Percentiles rank a stretch among this genome's conserved stretches.
These are phyloP conservation scores for Plasmodium falciparum DNA, from an alignment of 169 alveolate genomes.

Conservation along the genomic window DNA sequence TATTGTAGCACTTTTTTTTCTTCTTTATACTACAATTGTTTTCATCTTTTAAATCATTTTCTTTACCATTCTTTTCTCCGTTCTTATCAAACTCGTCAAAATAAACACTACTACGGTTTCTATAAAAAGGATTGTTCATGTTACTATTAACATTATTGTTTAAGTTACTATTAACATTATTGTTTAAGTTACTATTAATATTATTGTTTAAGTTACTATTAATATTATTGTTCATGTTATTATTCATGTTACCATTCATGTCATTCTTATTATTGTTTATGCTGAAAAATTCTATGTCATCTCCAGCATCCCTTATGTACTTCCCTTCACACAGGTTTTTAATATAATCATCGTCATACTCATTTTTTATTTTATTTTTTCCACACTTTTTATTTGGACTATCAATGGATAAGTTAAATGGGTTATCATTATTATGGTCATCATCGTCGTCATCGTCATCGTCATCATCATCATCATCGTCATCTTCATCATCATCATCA, in stretches of 20 bases:
- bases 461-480: not conserved
- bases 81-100: too few species aligned
- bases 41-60: too few species aligned
- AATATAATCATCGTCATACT: not conserved
- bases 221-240: too few species aligned
- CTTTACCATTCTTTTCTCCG: not conserved
- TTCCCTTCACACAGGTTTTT: not conserved
- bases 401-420: too few species aligned
- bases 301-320: not conserved
- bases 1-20: constrained; percentile 22
- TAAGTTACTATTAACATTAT: not conserved
- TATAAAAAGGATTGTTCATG: too few species aligned
- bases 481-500: not conserved
- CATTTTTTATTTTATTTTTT: not conserved
- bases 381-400: too few species aligned
- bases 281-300: constrained; percentile 1
- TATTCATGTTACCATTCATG: not conserved
- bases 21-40: not conserved
- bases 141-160: not conserved
- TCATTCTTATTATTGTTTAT: not conserved
- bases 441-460: not conserved
- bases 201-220: not conserved
- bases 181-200: not conserved
- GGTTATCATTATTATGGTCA: not conserved
- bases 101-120: too few species aligned